phyloP scores from a whole-genome alignment of 2,329 filamentous ascomycete genomes.

The Trematosphaeria pertusa region DNA sequence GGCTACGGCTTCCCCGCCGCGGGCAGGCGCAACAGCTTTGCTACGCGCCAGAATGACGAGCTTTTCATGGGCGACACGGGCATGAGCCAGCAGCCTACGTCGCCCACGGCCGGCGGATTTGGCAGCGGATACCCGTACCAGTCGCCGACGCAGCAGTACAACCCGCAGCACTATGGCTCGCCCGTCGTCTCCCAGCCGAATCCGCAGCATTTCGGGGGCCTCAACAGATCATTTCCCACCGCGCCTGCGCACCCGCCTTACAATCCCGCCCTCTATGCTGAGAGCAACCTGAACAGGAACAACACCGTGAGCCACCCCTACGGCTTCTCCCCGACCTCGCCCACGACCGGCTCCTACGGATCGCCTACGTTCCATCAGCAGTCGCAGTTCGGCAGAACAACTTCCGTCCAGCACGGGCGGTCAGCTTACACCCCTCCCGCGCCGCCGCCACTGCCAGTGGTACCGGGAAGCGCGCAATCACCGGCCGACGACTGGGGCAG shows the following conservation, averaged over 20 bases:
- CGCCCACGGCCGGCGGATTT: constrained; percentile 34
- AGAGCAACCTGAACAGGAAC: constrained; percentile 36
- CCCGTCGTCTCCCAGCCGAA: constrained; percentile 57
- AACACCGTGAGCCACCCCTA: constrained; percentile 45
- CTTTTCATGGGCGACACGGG: constrained; percentile 62
- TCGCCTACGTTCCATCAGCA: constrained; percentile 40
- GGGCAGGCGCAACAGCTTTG: constrained; percentile 45
- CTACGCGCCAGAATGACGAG: constrained; percentile 60
- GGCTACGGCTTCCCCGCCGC: constrained; percentile 47
- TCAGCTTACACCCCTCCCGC: constrained; percentile 45
- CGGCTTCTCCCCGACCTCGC: constrained; percentile 46
- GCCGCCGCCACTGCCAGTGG: constrained; percentile 46
- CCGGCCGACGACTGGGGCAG: constrained; percentile 44
- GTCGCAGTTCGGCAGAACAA: constrained; percentile 40
- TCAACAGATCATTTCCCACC: constrained; percentile 43
- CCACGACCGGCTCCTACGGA: constrained; percentile 33
- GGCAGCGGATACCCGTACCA: constrained; percentile 53
- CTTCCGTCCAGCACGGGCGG: constrained; percentile 37
- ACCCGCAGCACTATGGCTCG: constrained; percentile 67
- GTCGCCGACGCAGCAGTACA: constrained; percentile 56
- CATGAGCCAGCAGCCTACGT: constrained; percentile 35
- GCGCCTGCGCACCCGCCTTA: constrained; percentile 50
- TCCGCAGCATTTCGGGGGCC: constrained; percentile 66
- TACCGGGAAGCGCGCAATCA: constrained; percentile 41
- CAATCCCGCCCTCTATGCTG: constrained; percentile 55